Base-by-base conservation (phyloP, 805 yeast genomes). In the Saturnispora ahearnii region DNA sequence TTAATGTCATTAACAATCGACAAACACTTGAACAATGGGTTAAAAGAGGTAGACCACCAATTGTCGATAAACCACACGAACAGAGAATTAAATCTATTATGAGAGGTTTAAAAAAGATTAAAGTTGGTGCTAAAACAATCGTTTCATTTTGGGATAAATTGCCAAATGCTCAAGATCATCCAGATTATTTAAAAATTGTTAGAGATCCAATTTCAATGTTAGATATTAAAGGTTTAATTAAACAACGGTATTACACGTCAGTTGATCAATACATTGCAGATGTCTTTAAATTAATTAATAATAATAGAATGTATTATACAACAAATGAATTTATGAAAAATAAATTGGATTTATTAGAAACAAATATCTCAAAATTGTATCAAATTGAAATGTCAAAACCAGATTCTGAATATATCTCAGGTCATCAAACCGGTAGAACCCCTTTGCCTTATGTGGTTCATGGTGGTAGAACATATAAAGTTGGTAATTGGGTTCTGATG, bases 401-500 rank as follows among this genome's bases (percentile, higher is more conserved):
- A 3, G 98, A 91, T 63, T 73, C 81, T 43, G 95, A 83, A 49
- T 84, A 82, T 57, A 71, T 80, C 57, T 72, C 79, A 3, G 71
- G 72, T 46, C 78, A 76, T 53, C 83, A 76, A 54, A 73, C 76
- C 11, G 64, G 70, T 22, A 67, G 61, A 45, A 59, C 84, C 46
- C 81, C 90, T 55, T 76, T 81, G 55, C 96, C 96, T n/a, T 72
- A 88, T 51, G 95, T 90, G 62, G 77, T 78, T 46, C 76, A 87
- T 38, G 82, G 79, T 47, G 93, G 89, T 2, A 81, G 79, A 56
- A 71, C 73, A 5, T 93, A 85, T 68, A 77, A 77, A 55, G 88
- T 93, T 43, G 99, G 99, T 55, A 96, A 90, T 65, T 93, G 98
- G 98, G 87, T 91, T 13, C 77, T 90, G 55, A 73, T 93, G 50